phyloP scores from a whole-genome alignment of 2,329 filamentous ascomycete species.

The Ophiosphaerella korrae region DNA sequence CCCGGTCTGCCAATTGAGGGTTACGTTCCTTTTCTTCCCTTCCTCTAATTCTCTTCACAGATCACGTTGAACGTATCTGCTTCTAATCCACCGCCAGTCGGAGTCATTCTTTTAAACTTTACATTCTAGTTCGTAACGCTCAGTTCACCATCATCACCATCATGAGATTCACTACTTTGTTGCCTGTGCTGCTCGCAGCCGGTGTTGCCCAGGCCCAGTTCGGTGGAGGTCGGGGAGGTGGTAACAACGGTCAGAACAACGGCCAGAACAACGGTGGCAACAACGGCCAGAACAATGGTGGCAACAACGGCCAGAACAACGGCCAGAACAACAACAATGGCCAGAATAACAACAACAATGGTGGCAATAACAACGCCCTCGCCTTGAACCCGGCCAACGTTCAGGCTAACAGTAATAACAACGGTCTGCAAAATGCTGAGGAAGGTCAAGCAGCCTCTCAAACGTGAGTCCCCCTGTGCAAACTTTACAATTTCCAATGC shows the following conservation, averaged over 20 bases:
- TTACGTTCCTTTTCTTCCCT: slow-evolving; percentile 49
- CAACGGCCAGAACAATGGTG: slow-evolving; percentile 4
- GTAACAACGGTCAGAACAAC: slow-evolving; percentile 4
- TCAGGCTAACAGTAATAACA: slow-evolving; percentile 49
- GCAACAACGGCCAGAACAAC: background rate
- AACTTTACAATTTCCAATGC: background rate
- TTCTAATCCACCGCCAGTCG: slow-evolving; percentile 48
- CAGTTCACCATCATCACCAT: slow-evolving; percentile 29
- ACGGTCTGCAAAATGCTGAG: slow-evolving; percentile 48
- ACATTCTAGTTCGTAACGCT: slow-evolving; percentile 19
- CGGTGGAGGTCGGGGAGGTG: slow-evolving; percentile 3
- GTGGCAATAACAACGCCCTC: slow-evolving; percentile 25
- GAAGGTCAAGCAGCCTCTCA: slow-evolving; percentile 52
- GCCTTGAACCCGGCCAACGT: slow-evolving; percentile 48
- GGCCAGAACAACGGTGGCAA: background rate
- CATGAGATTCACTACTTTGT: slow-evolving; percentile 45
- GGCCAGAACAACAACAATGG: slow-evolving; percentile 15
- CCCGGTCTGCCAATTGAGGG: slow-evolving; percentile 41
- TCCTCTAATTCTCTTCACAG: slow-evolving; percentile 44
- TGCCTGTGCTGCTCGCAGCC: slow-evolving; percentile 42
- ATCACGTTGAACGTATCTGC: slow-evolving; percentile 51
- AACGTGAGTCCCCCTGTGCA: slow-evolving; percentile 45
- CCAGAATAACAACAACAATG: slow-evolving; percentile 24
- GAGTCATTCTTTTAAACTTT: slow-evolving; percentile 42
- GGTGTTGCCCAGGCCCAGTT: slow-evolving; percentile 43